Percentiles rank a stretch among this genome's conserved stretches.
phyloP scores from a whole-genome alignment of 768 basidiomycete species.

The Podaxis sp. region DNA sequence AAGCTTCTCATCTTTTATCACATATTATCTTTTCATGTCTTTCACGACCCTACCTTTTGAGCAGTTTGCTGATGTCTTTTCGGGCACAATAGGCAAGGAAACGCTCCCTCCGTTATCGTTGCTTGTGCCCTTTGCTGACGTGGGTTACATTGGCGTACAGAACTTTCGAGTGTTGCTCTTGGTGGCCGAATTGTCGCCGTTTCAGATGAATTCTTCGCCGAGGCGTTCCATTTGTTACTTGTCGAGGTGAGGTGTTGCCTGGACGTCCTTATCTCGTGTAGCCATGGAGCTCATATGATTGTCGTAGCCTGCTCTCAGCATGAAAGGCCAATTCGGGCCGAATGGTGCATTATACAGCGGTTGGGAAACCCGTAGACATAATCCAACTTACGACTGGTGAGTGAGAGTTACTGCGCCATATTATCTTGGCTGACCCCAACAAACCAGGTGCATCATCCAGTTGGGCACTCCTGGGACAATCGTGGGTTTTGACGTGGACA shows the following conservation, averaged over 20 bases:
- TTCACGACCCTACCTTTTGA: constrained; percentile 44
- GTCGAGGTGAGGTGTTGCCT: constrained; percentile 59
- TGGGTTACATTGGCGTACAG: constrained; percentile 37
- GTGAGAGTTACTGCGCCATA: not conserved
- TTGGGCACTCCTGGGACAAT: constrained; percentile 77
- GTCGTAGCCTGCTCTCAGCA: constrained; percentile 72
- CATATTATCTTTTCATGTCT: constrained; percentile 34
- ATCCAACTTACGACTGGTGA: constrained; percentile 86
- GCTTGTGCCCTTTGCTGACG: not conserved
- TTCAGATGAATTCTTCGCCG: constrained; percentile 97
- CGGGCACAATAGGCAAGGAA: constrained; percentile 48
- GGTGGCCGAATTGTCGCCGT: constrained; percentile 74
- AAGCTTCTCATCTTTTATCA: not conserved
- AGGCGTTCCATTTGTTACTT: constrained; percentile 78
- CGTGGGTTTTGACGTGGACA: constrained; percentile 90
- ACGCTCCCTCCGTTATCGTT: not conserved
- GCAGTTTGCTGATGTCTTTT: constrained; percentile 47
- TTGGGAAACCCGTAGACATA: constrained; percentile 93
- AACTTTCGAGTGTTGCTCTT: constrained; percentile 84
- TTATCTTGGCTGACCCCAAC: not conserved
- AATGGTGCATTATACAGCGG: constrained; percentile 94
- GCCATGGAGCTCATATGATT: constrained; percentile 11
- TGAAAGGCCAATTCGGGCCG: constrained; percentile 97
- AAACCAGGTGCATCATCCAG: constrained; percentile 80
- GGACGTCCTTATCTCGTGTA: not conserved